Base-by-base conservation (phyloP, 2,329 filamentous ascomycete species). In the Colletotrichum tropicale region DNA sequence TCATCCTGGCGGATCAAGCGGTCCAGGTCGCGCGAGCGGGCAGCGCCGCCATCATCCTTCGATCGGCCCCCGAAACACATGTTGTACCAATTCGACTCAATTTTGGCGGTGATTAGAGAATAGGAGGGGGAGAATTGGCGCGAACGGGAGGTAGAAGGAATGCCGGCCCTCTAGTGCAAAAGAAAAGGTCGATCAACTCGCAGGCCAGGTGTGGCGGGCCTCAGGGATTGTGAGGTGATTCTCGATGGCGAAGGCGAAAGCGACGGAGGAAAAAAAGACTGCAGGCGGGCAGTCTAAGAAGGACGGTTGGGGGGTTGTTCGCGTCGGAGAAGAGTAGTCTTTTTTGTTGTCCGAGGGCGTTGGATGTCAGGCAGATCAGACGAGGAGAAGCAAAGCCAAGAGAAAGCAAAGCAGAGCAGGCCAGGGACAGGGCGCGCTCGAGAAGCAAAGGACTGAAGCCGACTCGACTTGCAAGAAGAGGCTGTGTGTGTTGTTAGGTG, bases 1-100 rank as follows among this genome's bases (percentile, higher is more conserved):
- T 96, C 95, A 87, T 98, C 97, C 80, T 93, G 91, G 77, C 95
- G 94, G 80, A 99, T 91, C 81, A 92, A 88, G 86, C 94, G 95
- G 83, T 99, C 97, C 80, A 99, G 96, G 84, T 97, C 95, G 83
- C 91, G 88, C 76, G 91, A 93, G 81, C 91, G 91, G 76, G 88
- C 87, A 30, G 84, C 84, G 78, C 87, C 88, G 80, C 86, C 87
- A 80, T 88, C 87, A 77, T 85, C 85, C 79, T 87, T 88, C 73
- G 88, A 87, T 79, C 90, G 87, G 78, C 86, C 85, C 77, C 92
- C 91, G 83, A 94, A 94, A 84, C 92, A 94, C 92, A 94, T 94
- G 75, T 77, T 87, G 81, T 66, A 43, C 13, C 70, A 43, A 38
- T 43, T 38, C 38, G 34, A 34, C 48, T 66, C 16, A 56, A 43